A percentile compares a stretch with the other conserved stretches of the same genome.
These are phyloP conservation scores for Calonectria multiphialidica DNA, from an alignment of 2,329 filamentous ascomycete species.

Conservation along the genomic window DNA sequence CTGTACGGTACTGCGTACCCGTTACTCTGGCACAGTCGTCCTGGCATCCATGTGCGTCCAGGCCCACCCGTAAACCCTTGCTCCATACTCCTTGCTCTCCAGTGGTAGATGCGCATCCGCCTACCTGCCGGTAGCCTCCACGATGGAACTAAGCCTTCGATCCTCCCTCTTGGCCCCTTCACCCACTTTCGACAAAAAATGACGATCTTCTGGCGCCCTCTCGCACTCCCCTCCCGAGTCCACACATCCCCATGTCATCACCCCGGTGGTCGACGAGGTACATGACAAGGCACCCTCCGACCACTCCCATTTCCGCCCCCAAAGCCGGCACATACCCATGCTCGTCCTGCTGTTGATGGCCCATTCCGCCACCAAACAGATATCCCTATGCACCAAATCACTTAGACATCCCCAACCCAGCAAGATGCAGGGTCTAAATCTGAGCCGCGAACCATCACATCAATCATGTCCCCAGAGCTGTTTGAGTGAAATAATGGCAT, in stretches of 20 bases:
- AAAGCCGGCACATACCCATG: slow-evolving; percentile 4
- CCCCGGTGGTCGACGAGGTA: not conserved
- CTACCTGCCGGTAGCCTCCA: slow-evolving; percentile 26
- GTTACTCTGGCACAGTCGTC: slow-evolving; percentile 19
- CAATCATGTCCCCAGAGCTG: slow-evolving; percentile 22
- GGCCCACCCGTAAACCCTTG: slow-evolving; percentile 7
- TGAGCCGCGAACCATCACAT: slow-evolving; percentile 27
- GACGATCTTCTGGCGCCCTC: slow-evolving; percentile 21
- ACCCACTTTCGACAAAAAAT: slow-evolving; percentile 16
- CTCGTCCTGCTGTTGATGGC: not conserved
- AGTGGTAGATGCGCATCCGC: slow-evolving; percentile 8
- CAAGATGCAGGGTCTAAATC: slow-evolving; percentile 28
- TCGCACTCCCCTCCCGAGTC: not conserved
- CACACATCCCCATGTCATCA: not conserved
- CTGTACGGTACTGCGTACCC: slow-evolving; percentile 1
- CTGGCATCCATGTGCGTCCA: slow-evolving; percentile 18
- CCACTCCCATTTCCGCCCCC: not conserved
- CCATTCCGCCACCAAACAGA: not conserved
- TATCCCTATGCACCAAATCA: not conserved
- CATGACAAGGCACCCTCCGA: slow-evolving; percentile 6
- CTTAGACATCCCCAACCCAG: slow-evolving; percentile 16
- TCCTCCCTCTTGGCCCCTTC: slow-evolving; percentile 14
- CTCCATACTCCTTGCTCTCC: not conserved
- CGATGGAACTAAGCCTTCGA: slow-evolving; percentile 10
- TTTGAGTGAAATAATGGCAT: slow-evolving; percentile 10